Base-by-base conservation (phyloP, 1,284 basidiomycete genomes). In the Boletus smithii region DNA sequence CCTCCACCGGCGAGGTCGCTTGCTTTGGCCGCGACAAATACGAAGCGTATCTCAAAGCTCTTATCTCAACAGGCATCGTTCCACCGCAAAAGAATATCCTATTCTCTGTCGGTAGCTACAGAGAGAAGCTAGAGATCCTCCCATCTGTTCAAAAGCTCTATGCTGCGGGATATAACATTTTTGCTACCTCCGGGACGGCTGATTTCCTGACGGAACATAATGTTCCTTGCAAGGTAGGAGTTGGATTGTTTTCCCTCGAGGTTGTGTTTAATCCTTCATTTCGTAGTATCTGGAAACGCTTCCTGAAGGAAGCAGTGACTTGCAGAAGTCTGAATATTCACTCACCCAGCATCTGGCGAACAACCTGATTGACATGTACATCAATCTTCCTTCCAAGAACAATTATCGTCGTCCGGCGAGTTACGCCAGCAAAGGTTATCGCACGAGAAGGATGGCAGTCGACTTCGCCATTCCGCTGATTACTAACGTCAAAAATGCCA, bases 401-500 rank as follows among this genome's bases (percentile, higher is more conserved):
- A 85, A 95, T 66, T 99, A 94, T 71, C 90, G 97, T 54, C 90
- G 97, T 38, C 95, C 95, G 8, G 95, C 94, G 13, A 95, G 88
- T 68, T 99, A 98, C 68, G 85, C 93, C 47, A 97, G 93, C 67
- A 95, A 97, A 70, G 97, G 95, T 10, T 99, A 99, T 71, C 84
- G 85, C 53, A 95, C 94, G 26, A 90, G 97, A 66, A 89, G 95
- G 56, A 95, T 98, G 90, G 95, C 97, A n/a, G 95, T 99, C 55
- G 95, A 99, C 71, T 97, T 95, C 63, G 95, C 94, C 27, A 87
- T 99, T 31, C 95, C 97, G 0, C 77, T 99, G 45, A 94, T 99
- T 67, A 99, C 95, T 50, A 99, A 99, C 67, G 90, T 99, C 73
- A 99, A 99, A 77, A 95, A 94, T 66, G 97, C 97, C 54, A 99